Base-by-base conservation (phyloP, 345 rosid species). In the Aquilaria yunnanensis region DNA sequence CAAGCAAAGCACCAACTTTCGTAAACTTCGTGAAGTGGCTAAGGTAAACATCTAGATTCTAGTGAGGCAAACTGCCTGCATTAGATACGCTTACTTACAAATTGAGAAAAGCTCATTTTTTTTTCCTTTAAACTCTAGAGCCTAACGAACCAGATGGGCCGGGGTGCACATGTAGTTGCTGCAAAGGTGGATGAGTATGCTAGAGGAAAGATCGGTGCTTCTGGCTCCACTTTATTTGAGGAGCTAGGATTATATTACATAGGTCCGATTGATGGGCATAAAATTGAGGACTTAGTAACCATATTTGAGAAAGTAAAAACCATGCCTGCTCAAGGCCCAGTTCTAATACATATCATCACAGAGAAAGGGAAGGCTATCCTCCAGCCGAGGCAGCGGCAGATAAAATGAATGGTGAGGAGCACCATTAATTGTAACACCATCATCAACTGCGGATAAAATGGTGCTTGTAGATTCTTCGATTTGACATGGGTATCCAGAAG, bases 361-460 rank as follows among this genome's bases (percentile, higher is more conserved):
- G 93, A 87, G 66, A 87, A 87, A 69, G 93, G 93, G 45, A 87
- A 83, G 68, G 88, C 33, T 87, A 87, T 72, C 81, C 90, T n/a
- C 90, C 90, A 6, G 95, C 88, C 5, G 86, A 84, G 66, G 83
- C 80, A 62, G 90, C 95, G 5, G 65, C 80, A 9, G 95, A 87
- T 71, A 82, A 78, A 72, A 82, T 84, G 90, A 90, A 87, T 65
- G 95, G 94, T 84, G n/a, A 74, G 80, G 23, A 23, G 1, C 45
- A 56, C 8, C 23, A 1, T 13, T 56, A 37, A 47, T 75, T 61
- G 14, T 37, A 8, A 32, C 52, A 45, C 53, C n/a, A 4, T 43
- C 23, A 23, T 23, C 23, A 23, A 23, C 14, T 60, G 23, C 23
- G 1, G 23, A 23, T 57, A 47, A 32, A 41, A 54, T 51, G 64